These are phyloP conservation scores for Chlamydomonas schloesseri DNA, from an alignment of 139 green algal genomes.

Conservation along the genomic window DNA sequence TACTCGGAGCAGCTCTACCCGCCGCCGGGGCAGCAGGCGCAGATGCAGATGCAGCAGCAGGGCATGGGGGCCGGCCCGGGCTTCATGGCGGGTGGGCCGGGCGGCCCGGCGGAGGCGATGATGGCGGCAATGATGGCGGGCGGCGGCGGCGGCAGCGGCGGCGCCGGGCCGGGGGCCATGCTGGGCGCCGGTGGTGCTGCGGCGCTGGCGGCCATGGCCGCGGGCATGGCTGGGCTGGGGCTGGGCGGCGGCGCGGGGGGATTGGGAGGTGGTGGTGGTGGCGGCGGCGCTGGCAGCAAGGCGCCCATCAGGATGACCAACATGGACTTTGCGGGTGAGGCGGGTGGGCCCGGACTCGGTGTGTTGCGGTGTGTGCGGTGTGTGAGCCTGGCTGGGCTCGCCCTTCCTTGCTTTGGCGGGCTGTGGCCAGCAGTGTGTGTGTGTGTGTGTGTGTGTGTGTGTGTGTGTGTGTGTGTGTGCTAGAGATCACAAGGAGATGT, in stretches of 20 bases:
- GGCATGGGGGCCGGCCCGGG: slow-evolving; percentile 1
- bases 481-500: no score
- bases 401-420: no score
- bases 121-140: neutral
- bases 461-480: no score
- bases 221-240: neutral
- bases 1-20: slow-evolving; percentile 49
- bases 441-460: no score
- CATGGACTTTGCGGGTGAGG: slow-evolving; percentile 23
- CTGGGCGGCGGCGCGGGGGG: neutral
- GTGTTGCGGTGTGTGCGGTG: no score
- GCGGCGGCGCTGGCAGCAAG: neutral
- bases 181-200: neutral
- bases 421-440: no score
- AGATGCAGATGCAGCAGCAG: neutral
- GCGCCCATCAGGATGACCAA: slow-evolving; percentile 29
- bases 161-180: neutral
- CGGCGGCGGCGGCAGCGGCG: neutral
- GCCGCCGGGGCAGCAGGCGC: neutral
- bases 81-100: neutral
- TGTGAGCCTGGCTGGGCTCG: no score
- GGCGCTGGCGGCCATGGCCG: neutral
- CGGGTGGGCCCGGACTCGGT: no score
- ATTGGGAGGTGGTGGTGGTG: neutral
- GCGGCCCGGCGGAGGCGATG: neutral